A percentile compares a stretch with the other conserved stretches of the same genome.
Evolutionary conservation across 2,329 filamentous ascomycete species (phyloP).

Genomic region (Trichoderma oligosporum): DNA sequence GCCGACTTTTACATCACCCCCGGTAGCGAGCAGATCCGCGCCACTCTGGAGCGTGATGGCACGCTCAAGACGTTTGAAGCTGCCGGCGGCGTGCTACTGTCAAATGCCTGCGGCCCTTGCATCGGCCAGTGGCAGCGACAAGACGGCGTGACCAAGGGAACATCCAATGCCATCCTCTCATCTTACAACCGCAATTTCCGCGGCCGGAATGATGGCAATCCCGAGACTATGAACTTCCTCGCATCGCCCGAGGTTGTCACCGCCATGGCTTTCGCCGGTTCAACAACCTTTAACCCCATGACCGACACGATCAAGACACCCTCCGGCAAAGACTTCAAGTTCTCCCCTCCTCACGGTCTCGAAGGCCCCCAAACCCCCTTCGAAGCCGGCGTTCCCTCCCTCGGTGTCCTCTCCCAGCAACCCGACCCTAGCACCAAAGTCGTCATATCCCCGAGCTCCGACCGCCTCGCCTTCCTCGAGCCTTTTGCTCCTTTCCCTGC

Average conservation of each 20-base stretch:
- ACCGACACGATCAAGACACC: slow-evolving; percentile 80
- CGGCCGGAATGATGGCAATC: slow-evolving; percentile 94
- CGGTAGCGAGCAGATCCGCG: slow-evolving; percentile 93
- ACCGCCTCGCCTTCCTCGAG: slow-evolving; percentile 84
- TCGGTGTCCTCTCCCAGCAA: slow-evolving; percentile 67
- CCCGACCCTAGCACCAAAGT: slow-evolving; percentile 70
- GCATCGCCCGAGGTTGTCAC: slow-evolving; percentile 96
- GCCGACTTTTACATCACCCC: slow-evolving; percentile 95
- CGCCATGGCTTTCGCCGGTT: slow-evolving; percentile 88
- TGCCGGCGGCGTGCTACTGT: slow-evolving; percentile 83
- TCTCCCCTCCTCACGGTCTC: slow-evolving; percentile 71
- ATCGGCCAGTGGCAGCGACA: slow-evolving; percentile 95
- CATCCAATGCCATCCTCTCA: slow-evolving; percentile 88
- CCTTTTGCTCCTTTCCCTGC: slow-evolving; percentile 82
- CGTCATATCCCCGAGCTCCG: slow-evolving; percentile 79
- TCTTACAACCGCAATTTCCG: slow-evolving; percentile 99
- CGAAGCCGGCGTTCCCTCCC: slow-evolving; percentile 68
- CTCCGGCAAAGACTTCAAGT: slow-evolving; percentile 77
- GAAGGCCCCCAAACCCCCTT: slow-evolving; percentile 64
- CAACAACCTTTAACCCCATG: slow-evolving; percentile 93
- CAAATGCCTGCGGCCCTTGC: slow-evolving; percentile 92
- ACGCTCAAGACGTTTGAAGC: slow-evolving; percentile 81
- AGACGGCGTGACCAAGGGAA: slow-evolving; percentile 78
- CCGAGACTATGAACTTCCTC: slow-evolving; percentile 97
- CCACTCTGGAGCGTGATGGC: slow-evolving; percentile 84